A percentile compares a stretch with the other conserved stretches of the same genome.
Conservation (phyloP, 192 early-diverging fungal genomes). For the Umbelopsis sp. region DNA sequence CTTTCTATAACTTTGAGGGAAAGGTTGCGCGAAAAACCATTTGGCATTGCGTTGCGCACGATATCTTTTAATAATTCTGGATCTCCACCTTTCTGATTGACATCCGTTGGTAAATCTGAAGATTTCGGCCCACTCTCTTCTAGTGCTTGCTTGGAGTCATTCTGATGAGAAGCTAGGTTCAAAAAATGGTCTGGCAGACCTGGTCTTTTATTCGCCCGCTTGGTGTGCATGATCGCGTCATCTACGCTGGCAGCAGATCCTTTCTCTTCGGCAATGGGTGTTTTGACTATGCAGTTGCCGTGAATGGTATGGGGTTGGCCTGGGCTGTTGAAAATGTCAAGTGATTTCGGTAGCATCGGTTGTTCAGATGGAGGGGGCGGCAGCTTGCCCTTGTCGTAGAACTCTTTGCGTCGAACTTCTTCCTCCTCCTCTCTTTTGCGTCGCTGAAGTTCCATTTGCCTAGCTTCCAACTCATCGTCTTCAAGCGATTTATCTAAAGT, state of each 20-base stretch:
- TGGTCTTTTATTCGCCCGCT: neutral
- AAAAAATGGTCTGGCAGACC: neutral
- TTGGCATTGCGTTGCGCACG: conserved; percentile 5
- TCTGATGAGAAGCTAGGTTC: neutral
- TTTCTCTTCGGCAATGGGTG: neutral
- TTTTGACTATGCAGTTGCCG: neutral
- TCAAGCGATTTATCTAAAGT: conserved; percentile 14
- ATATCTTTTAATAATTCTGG: neutral
- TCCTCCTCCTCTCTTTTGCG: conserved; percentile 38
- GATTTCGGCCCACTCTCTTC: too few species aligned
- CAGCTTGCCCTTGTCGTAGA: conserved; percentile 23
- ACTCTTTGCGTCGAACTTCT: conserved; percentile 26
- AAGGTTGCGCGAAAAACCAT: conserved; percentile 21
- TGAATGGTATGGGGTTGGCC: neutral
- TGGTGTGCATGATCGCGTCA: neutral
- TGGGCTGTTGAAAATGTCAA: neutral
- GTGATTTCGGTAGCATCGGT: neutral
- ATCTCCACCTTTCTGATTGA: too few species aligned
- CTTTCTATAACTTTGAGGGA: conserved; percentile 33
- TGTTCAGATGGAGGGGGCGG: neutral
- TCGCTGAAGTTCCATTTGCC: conserved; percentile 28
- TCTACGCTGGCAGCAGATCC: neutral
- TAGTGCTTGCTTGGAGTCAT: too few species aligned
- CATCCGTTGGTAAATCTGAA: too few species aligned
- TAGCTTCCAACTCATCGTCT: conserved; percentile 17